Conservation (phyloP, 768 basidiomycete genomes). For the Floccularia luteovirens region DNA sequence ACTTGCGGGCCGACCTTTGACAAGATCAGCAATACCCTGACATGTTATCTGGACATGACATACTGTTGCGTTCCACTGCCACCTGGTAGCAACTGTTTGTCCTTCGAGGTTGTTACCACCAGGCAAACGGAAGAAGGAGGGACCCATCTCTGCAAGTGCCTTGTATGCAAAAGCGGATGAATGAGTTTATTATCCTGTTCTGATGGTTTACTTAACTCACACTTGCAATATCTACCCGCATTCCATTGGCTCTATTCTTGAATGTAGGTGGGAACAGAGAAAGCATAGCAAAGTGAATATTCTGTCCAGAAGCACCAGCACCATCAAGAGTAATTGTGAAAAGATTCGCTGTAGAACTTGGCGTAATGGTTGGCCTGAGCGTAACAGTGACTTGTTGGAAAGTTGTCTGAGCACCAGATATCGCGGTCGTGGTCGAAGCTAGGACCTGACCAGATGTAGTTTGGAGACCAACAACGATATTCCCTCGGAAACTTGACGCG, state of each 20-base stretch:
- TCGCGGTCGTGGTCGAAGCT: slow-evolving; percentile 27
- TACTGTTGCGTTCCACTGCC: slow-evolving; percentile 63
- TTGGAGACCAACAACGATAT: slow-evolving; percentile 36
- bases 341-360: slow-evolving; percentile 34
- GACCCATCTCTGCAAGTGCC: slow-evolving; percentile 47
- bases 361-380: slow-evolving; percentile 33
- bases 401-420: slow-evolving; percentile 33
- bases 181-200: neutral
- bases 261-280: slow-evolving; percentile 67
- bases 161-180: slow-evolving; percentile 11
- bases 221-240: slow-evolving; percentile 53
- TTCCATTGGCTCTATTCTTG: slow-evolving; percentile 50
- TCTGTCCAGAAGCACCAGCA: slow-evolving; percentile 27
- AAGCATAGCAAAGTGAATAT: slow-evolving; percentile 51
- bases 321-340: slow-evolving; percentile 50
- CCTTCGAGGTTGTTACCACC: slow-evolving; percentile 70
- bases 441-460: slow-evolving; percentile 35
- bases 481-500: slow-evolving; percentile 29
- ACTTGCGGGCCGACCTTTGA: slow-evolving; percentile 37
- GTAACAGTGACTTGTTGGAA: slow-evolving; percentile 42
- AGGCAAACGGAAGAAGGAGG: slow-evolving; percentile 60
- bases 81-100: slow-evolving; percentile 41
- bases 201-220: slow-evolving; percentile 16
- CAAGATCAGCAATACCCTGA: neutral
- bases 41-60: no score